Evolutionary conservation across 345 rosid species (phyloP).

Genomic region (Brassica juncea): DNA sequence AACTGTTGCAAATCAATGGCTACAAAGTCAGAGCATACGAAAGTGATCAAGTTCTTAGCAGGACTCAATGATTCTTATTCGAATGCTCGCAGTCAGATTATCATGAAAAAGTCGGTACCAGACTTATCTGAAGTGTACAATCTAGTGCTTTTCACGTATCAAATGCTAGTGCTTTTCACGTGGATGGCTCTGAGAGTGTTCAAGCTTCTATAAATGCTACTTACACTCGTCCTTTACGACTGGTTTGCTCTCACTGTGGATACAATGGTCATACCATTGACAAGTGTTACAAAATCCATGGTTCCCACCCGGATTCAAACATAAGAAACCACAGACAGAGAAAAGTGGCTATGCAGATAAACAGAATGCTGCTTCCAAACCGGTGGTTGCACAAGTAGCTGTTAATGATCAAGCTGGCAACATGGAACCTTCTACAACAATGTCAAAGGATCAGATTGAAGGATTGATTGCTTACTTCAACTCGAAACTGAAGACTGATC

Average conservation of each 20-base stretch:
- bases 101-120: neutral
- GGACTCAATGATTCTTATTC: neutral
- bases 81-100: neutral
- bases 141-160: no score
- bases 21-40: neutral
- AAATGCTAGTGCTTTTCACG: neutral
- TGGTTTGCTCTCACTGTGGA: neutral
- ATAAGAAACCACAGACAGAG: neutral
- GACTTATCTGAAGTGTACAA: neutral
- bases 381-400: neutral
- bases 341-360: no score
- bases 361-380: no score
- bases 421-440: neutral
- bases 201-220: neutral
- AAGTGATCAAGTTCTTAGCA: neutral
- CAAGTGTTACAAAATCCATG: neutral
- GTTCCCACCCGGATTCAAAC: neutral
- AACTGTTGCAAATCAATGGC: neutral
- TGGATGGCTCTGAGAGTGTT: neutral
- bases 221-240: neutral
- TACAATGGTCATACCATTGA: neutral
- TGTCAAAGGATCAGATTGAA: neutral
- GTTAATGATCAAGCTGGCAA: neutral
- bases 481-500: neutral
- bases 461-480: neutral